Evolutionary conservation across 345 rosid genomes (phyloP).

Genomic region (Eucalyptus melliodora): DNA sequence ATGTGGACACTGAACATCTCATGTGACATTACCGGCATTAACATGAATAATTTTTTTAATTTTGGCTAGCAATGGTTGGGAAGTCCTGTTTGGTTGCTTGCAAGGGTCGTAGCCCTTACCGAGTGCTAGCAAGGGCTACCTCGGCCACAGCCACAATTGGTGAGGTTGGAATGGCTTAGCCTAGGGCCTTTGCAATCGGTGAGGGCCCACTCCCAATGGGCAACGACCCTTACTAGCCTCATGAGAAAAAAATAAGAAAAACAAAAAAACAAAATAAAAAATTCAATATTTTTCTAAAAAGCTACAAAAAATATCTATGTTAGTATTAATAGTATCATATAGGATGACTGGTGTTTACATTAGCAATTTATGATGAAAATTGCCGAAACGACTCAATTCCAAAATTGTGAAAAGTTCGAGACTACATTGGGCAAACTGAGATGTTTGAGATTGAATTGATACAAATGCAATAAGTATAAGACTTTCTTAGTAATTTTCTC

Average conservation of each 20-base stretch:
- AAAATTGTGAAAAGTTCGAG: no score
- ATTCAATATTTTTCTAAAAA: no score
- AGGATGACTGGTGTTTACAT: fast-evolving
- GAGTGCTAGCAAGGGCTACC: background rate
- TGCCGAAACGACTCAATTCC: no score
- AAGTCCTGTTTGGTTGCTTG: fast-evolving
- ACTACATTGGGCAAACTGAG: background rate
- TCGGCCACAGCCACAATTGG: fast-evolving
- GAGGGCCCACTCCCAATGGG: background rate
- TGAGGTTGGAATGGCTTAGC: background rate
- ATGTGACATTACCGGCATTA: fast-evolving
- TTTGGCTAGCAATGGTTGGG: background rate
- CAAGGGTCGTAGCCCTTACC: background rate
- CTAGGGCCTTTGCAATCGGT: background rate
- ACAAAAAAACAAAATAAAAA: fast-evolving
- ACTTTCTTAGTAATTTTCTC: no score
- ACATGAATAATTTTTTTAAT: no score
- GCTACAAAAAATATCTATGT: no score
- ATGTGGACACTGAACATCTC: fast-evolving
- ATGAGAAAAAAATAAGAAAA: background rate
- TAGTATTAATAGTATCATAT: fast-evolving
- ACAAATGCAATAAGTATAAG: no score
- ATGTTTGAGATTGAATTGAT: no score
- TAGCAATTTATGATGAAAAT: no score
- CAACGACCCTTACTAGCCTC: background rate